These are phyloP conservation scores for Gossypium rotundifolium DNA, from an alignment of 345 rosid genomes.

Conservation along the genomic window DNA sequence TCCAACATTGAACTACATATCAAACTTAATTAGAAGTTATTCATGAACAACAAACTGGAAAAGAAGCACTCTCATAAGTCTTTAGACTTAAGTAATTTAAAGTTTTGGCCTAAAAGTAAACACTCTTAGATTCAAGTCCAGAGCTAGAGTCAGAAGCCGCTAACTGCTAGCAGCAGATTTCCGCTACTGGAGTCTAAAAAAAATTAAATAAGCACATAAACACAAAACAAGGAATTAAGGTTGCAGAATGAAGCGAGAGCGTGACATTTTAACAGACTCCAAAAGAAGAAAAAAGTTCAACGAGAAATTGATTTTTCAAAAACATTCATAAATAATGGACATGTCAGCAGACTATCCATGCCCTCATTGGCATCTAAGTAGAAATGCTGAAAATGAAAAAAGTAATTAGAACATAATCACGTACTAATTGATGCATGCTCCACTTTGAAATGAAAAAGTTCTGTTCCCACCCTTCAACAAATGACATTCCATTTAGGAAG, in stretches of 20 bases:
- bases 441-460: conserved; percentile 93
- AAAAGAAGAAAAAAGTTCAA: not conserved
- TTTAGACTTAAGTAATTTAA: not conserved
- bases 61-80: not conserved
- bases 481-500: conserved; percentile 90
- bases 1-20: not conserved
- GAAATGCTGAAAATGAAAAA: conserved; percentile 12
- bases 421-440: conserved; percentile 99
- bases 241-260: not conserved
- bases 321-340: not conserved
- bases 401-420: conserved; percentile 4
- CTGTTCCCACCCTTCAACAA: conserved; percentile 97
- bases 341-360: not conserved
- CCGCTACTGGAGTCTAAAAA: not conserved
- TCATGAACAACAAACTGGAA: not conserved
- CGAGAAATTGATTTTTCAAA: not conserved
- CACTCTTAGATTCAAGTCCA: not conserved
- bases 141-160: not conserved
- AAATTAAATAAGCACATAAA: not conserved
- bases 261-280: not conserved
- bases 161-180: not conserved
- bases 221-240: not conserved
- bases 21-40: not conserved
- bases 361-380: not conserved
- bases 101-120: not conserved